Evolutionary conservation across 768 basidiomycete species (phyloP).

Genomic region (Inosperma sp.): DNA sequence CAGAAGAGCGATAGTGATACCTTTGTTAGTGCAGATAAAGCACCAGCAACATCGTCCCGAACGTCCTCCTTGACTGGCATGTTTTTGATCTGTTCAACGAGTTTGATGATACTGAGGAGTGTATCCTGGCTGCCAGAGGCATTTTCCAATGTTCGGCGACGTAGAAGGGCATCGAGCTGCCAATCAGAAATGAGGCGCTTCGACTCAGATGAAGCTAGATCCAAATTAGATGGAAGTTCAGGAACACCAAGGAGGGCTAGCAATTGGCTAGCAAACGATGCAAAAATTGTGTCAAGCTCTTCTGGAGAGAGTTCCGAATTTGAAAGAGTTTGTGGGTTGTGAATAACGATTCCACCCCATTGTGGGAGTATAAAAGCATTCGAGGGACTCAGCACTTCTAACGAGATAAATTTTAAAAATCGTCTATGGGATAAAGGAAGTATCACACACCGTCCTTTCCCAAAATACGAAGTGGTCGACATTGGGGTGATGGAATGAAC

Average conservation of each 20-base stretch:
- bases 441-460: slow-evolving; percentile 43
- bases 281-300: slow-evolving; percentile 51
- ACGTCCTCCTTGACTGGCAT: slow-evolving; percentile 89
- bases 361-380: slow-evolving; percentile 87
- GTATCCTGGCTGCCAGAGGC: slow-evolving; percentile 64
- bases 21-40: slow-evolving; percentile 68
- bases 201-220: slow-evolving; percentile 14
- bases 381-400: slow-evolving; percentile 48
- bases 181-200: slow-evolving; percentile 51
- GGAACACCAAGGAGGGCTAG: slow-evolving; percentile 80
- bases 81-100: slow-evolving; percentile 81
- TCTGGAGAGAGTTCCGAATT: slow-evolving; percentile 36
- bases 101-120: slow-evolving; percentile 72
- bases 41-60: slow-evolving; percentile 60
- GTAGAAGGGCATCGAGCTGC: slow-evolving; percentile 78
- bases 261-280: slow-evolving; percentile 67
- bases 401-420: slow-evolving; percentile 11
- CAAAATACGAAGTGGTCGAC: slow-evolving; percentile 66
- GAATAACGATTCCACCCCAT: slow-evolving; percentile 85
- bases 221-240: slow-evolving; percentile 46
- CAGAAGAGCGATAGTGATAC: slow-evolving; percentile 37
- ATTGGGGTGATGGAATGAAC: slow-evolving; percentile 73
- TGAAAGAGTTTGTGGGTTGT: slow-evolving; percentile 46
- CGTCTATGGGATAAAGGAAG: not conserved
- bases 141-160: slow-evolving; percentile 68